Conservation (phyloP, 768 basidiomycete species). For the Strobilomyces confusus region DNA sequence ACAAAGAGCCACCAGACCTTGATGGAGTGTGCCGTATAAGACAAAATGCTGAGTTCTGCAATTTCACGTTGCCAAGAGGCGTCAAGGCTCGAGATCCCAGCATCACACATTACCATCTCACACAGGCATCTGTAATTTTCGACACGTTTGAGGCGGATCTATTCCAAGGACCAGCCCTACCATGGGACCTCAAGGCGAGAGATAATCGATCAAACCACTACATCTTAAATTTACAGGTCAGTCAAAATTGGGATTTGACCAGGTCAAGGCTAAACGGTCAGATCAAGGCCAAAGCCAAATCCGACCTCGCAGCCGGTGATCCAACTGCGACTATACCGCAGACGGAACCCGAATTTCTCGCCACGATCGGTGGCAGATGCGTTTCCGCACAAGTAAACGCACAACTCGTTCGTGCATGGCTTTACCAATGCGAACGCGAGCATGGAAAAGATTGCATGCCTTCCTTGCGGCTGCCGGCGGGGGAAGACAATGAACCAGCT, state of each 20-base stretch:
- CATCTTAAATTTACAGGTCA: not conserved
- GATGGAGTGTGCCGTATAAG: not conserved
- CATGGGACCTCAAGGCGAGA: not conserved
- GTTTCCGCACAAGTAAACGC: not conserved
- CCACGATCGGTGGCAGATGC: not conserved
- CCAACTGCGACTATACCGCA: not conserved
- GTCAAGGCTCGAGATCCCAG: not conserved
- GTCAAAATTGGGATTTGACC: not conserved
- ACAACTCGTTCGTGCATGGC: slow-evolving; percentile 10
- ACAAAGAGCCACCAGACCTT: not conserved
- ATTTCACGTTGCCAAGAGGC: not conserved
- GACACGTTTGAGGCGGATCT: not conserved
- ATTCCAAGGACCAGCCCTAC: not conserved
- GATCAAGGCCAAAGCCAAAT: not conserved
- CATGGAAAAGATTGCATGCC: slow-evolving; percentile 9
- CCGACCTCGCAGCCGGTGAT: not conserved
- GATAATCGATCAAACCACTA: not conserved
- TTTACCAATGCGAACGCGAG: slow-evolving; percentile 2
- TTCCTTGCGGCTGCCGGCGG: not conserved
- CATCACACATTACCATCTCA: not conserved
- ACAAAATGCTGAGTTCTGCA: not conserved
- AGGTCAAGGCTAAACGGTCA: not conserved
- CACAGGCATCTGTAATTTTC: not conserved
- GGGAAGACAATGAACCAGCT: not conserved
- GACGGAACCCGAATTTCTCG: not conserved